Base-by-base conservation (phyloP, 2,329 filamentous ascomycete genomes). In the Sarocladiaceae sp. region DNA sequence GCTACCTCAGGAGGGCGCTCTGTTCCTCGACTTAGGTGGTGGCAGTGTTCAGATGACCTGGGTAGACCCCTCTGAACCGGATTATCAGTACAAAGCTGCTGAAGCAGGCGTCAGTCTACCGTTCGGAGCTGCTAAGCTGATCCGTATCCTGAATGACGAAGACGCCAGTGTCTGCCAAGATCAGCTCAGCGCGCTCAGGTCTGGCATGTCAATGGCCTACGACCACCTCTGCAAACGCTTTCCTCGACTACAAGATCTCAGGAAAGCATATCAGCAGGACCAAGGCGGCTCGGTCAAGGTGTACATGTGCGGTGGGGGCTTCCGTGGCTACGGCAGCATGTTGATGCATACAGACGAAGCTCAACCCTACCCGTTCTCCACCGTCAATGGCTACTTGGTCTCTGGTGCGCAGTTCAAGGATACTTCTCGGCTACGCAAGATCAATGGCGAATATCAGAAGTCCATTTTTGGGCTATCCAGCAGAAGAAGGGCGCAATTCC, bases 281-380 rank as follows among this genome's bases (percentile, higher is more conserved):
- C 48, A 54, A 26, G 48, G 55, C 32, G 49, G 52, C 40, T 75
- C 75, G 4, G 70, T 89, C 46, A 79, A 84, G 26, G 70, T 95
- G 7, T 95, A 90, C 59, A 80, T 96, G 46, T 95, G 86, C 50
- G 90, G 90, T 33, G 90, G 90, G 19, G 90, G 90, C 0, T 95
- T 95, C 58, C 74, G 90, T 27, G 90, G 90, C 13, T 95, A 94
- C 72, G 90, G 89, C 6, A 94, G 88, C 62, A 81, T 95, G 57
- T 72, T 95, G 43, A 90, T 95, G 84, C 82, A 85, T 58, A 76
- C 78, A 52, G 85, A 91, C 55, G 64, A 70, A 5, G 76, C 88
- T 33, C 69, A 75, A 44, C 88, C 88, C 0, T 96, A 95, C 59
- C 90, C 90, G 0, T 85, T 95, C 20, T 79, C 88, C 0, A 82